These are phyloP conservation scores for Annona squamosa DNA, from an alignment of 164 flowering plant genomes.

Conservation along the genomic window DNA sequence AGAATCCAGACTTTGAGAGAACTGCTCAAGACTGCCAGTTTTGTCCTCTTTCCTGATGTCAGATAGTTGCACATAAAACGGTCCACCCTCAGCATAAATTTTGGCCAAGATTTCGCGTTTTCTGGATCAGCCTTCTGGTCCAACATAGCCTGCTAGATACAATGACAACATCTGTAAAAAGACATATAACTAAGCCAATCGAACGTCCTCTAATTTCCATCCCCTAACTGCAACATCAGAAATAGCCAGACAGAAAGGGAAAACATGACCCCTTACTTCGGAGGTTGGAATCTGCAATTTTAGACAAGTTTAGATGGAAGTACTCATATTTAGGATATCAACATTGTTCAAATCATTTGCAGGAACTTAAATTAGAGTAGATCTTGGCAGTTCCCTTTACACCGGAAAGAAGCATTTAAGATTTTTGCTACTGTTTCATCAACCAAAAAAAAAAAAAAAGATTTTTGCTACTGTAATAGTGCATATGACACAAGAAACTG, in stretches of 20 bases:
- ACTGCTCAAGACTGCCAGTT: constrained; percentile 72
- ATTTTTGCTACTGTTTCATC: too few relatives aligned
- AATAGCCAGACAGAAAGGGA: background rate
- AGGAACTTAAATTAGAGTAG: background rate
- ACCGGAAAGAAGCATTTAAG: background rate
- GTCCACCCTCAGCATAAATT: constrained; percentile 70
- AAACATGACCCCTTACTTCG: background rate
- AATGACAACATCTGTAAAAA: background rate
- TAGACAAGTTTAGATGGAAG: background rate
- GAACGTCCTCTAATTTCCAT: background rate
- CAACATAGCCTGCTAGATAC: constrained; percentile 44
- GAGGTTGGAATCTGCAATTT: background rate
- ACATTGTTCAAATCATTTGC: background rate
- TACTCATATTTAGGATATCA: background rate
- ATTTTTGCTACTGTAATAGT: background rate
- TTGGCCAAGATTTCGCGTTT: constrained; percentile 85
- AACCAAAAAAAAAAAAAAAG: background rate
- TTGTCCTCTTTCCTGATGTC: constrained; percentile 77
- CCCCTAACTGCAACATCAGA: background rate
- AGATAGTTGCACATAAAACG: constrained; percentile 70
- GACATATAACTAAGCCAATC: background rate
- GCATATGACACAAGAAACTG: background rate
- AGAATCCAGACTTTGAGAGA: constrained; percentile 93
- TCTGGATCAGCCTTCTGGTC: constrained; percentile 48
- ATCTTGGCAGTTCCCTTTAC: too few relatives aligned